Evolutionary conservation across 768 basidiomycete species (phyloP).

Genomic region (Phylloporus scabripes): DNA sequence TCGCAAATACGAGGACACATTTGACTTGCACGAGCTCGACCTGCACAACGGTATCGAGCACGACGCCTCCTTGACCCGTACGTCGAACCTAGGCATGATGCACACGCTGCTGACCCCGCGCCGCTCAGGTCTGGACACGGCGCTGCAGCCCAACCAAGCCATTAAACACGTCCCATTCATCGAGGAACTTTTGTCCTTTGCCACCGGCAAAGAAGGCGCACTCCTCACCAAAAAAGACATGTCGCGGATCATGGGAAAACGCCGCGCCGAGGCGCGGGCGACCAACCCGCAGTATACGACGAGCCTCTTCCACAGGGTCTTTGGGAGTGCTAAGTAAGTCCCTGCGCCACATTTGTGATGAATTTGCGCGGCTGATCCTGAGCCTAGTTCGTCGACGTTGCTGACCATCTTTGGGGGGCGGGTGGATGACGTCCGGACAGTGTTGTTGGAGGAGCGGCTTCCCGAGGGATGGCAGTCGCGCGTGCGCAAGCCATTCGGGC

Average conservation of each 20-base stretch:
- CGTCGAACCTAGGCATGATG: background rate
- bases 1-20: constrained; percentile 53
- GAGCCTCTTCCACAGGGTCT: constrained; percentile 49
- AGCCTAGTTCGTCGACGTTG: constrained; percentile 58
- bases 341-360: no score
- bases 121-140: constrained; percentile 48
- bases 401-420: constrained; percentile 65
- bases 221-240: constrained; percentile 57
- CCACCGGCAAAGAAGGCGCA: constrained; percentile 50
- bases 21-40: constrained; percentile 63
- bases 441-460: constrained; percentile 64
- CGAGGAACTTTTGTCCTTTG: constrained; percentile 50
- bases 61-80: constrained; percentile 32
- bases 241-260: constrained; percentile 50
- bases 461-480: constrained; percentile 69
- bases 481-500: constrained; percentile 46
- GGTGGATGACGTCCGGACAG: constrained; percentile 45
- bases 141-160: constrained; percentile 46
- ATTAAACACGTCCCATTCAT: constrained; percentile 46
- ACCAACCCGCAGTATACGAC: constrained; percentile 57
- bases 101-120: background rate
- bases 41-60: constrained; percentile 58
- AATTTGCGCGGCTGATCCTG: background rate
- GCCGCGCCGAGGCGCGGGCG: constrained; percentile 52
- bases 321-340: constrained; percentile 66